A percentile compares a stretch with the other conserved stretches of the same genome.
phyloP scores from a whole-genome alignment of 2,329 filamentous ascomycete species.

The Fusarium sp. region DNA sequence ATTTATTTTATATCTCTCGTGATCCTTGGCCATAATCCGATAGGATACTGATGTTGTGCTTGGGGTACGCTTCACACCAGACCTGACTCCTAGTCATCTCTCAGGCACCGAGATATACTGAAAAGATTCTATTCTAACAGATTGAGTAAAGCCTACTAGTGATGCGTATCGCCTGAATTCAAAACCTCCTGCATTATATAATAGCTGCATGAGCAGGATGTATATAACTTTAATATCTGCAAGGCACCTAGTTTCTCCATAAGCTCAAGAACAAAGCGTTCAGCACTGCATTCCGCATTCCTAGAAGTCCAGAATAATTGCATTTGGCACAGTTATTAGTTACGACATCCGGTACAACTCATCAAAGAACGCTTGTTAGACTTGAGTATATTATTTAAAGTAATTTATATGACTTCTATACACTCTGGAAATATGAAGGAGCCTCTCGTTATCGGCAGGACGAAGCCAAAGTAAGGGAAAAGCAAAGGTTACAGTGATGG shows the following conservation, averaged over 20 bases:
- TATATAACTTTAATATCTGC: not conserved
- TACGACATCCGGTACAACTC: not conserved
- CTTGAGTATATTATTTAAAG: not conserved
- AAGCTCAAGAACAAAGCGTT: not conserved
- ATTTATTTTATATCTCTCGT: not conserved
- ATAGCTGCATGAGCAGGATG: not conserved
- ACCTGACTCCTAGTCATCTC: not conserved
- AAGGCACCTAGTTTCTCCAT: not conserved
- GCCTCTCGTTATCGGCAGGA: too few relatives aligned
- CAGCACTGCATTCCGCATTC: not conserved
- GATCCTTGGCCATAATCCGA: not conserved
- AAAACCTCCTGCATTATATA: not conserved
- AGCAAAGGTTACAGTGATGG: not conserved
- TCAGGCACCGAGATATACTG: not conserved
- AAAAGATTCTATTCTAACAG: not conserved
- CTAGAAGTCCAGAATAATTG: too few relatives aligned
- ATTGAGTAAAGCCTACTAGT: not conserved
- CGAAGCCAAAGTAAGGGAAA: not conserved
- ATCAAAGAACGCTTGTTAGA: not conserved
- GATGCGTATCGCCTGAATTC: not conserved
- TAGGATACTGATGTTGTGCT: not conserved
- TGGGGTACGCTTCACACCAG: not conserved
- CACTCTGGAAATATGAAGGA: not conserved
- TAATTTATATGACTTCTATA: not conserved
- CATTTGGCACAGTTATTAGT: too few relatives aligned